Base-by-base conservation (phyloP, 2,329 filamentous ascomycete genomes). In the Coniochaeta pulveracea region DNA sequence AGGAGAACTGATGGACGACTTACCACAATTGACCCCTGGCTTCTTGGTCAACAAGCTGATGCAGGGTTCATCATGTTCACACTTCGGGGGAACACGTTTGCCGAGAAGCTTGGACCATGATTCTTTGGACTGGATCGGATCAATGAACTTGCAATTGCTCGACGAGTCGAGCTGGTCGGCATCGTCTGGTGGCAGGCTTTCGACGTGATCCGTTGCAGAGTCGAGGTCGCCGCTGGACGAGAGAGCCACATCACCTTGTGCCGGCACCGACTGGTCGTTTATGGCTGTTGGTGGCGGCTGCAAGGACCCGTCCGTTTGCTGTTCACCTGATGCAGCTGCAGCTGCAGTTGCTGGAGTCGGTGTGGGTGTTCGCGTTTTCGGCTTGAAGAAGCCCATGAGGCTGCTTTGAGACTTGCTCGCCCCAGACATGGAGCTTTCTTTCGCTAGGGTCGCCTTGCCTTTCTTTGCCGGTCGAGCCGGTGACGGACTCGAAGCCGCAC, bases 31-130 rank as follows among this genome's bases (percentile, higher is more conserved):
- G 41, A 84, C 61, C 2, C 91, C 91, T 1, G 85, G 68, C 51
- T 96, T 96, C 61, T 89, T 95, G 1, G 88, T 94, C 12, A 78
- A 70, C 33, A 89, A 61, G 42, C 69, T 84, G 42, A 86, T 82
- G 55, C 91, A 96, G 3, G 84, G 81, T 46, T 96, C 88, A 34
- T 76, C 66, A 49, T 98, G 91, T 30, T 95, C 86, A 51, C 91
- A 98, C 37, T 70, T 72, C 1, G 91, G 91, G 1, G 74, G 66
- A 2, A 73, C 60, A 36, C 81, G 77, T 52, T 80, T 85, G 11
- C 78, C 73, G 40, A 96, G 78, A 10, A 96, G 65, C 50, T 80
- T 86, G 4, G 76, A 78, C 91, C 91, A 96, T 15, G 80, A 80
- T 48, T 91, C 80, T 51, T 85, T 89, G 28, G 72, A 71, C 39